Evolutionary conservation across 441 rosid genomes (phyloP).

Genomic region (Kokia cookei): DNA sequence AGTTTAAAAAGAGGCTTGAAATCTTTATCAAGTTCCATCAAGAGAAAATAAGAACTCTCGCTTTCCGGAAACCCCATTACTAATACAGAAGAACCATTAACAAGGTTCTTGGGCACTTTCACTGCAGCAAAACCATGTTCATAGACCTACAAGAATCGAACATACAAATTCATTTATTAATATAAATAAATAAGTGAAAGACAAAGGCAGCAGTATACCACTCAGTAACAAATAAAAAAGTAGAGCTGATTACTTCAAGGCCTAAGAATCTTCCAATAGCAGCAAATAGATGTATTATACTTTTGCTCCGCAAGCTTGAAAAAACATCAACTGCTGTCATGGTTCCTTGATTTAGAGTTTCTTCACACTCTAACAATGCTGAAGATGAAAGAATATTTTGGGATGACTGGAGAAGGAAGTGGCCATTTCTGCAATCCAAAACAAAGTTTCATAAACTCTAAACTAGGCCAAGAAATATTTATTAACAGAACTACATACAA

Average conservation of each 20-base stretch:
- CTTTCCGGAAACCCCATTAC: constrained; percentile 91
- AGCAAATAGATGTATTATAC: constrained; percentile 84
- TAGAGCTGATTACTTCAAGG: constrained; percentile 56
- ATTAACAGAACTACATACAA: not conserved
- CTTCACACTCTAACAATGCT: constrained; percentile 73
- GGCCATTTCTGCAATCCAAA: constrained; percentile 72
- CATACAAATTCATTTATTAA: constrained; percentile 12
- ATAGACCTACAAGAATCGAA: constrained; percentile 60
- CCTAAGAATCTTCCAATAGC: constrained; percentile 91
- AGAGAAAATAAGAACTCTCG: constrained; percentile 81
- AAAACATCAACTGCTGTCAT: constrained; percentile 77
- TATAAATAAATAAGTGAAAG: not conserved
- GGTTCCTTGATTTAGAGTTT: constrained; percentile 92
- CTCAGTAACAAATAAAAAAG: not conserved
- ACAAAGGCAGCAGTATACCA: not conserved
- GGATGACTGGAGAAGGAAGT: constrained; percentile 74
- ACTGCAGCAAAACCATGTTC: constrained; percentile 65
- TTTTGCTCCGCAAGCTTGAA: constrained; percentile 78
- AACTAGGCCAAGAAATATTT: not conserved
- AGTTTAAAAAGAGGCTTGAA: constrained; percentile 85
- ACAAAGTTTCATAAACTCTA: constrained; percentile 6
- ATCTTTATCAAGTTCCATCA: constrained; percentile 90
- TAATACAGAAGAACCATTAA: constrained; percentile 52
- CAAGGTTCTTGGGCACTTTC: constrained; percentile 69
- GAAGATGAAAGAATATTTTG: constrained; percentile 56